phyloP scores from a whole-genome alignment of 2,329 filamentous ascomycete species.

The Alternaria sp. region DNA sequence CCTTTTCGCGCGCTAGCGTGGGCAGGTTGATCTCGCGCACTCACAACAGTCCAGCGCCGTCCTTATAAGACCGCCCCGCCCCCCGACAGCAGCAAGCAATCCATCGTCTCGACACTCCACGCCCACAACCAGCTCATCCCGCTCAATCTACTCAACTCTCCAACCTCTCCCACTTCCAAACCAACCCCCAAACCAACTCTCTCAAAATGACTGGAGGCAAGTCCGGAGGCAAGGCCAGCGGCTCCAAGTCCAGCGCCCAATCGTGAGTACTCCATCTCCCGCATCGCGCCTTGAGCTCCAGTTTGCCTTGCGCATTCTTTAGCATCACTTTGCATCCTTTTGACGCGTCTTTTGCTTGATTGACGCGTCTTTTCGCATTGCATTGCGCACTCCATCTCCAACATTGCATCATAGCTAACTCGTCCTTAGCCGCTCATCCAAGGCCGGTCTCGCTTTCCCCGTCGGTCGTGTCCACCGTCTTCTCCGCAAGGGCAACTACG shows the following conservation, averaged over 20 bases:
- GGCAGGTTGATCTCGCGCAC: constrained; percentile 49
- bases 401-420: constrained; percentile 30
- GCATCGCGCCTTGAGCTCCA: constrained; percentile 9
- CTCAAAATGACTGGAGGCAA: constrained; percentile 99
- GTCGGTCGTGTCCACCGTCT: constrained; percentile 99
- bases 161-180: constrained; percentile 35
- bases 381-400: constrained; percentile 8
- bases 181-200: constrained; percentile 41
- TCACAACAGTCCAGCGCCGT: constrained; percentile 45
- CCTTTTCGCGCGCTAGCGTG: constrained; percentile 38
- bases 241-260: constrained; percentile 94
- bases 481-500: constrained; percentile 98
- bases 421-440: constrained; percentile 86
- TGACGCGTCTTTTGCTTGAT: constrained; percentile 13
- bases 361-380: constrained; percentile 35
- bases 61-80: constrained; percentile 50
- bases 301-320: constrained; percentile 9
- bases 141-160: constrained; percentile 25
- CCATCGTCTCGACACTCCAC: constrained; percentile 47
- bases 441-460: constrained; percentile 98
- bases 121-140: constrained; percentile 35
- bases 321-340: neutral
- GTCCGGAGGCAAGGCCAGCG: constrained; percentile 99
- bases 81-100: constrained; percentile 49
- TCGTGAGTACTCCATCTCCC: constrained; percentile 72